Evolutionary conservation across 2,329 filamentous ascomycete species (phyloP), one percentile per base, ranked within the genome.

Genomic region (Monosporascus ibericus): DNA sequence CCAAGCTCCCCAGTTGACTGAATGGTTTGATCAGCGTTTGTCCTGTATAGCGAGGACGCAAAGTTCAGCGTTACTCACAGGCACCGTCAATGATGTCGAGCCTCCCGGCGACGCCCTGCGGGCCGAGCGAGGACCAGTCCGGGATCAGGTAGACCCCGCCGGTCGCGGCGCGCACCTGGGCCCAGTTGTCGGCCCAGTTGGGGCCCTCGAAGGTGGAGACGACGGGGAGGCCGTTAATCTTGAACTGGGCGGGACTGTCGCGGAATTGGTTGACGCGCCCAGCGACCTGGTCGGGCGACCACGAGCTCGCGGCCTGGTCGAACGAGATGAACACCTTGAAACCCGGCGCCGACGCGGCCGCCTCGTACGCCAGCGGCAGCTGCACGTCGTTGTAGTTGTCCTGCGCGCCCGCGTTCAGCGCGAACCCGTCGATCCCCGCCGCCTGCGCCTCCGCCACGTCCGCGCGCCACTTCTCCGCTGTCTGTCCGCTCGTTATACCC

Each of bases 181-280:
- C 52, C 75, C 75, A 77, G 60, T 76, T 72, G 24, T 65, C 64
- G 5, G 70, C 67, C 60, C 72, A 73, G 24, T 56, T 60, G 6
- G 72, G 64, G 2, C 77, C 77, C 60, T 78, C 76, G 51, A 80
- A 80, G 1, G 77, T 80, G 5, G 75, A 77, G n/a, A 79, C 76
- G 9, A 79, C 65, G 0, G 75, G 69, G 37, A 67, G 67, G 20
- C 63, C 64, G 36, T 75, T 66, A 50, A 74, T 68, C 48, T 66
- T 68, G 55, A 72, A 65, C 55, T 78, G 72, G 14, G 72, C 71
- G 14, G 60, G 49, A 8, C 66, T 68, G 9, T 57, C 54, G 52
- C 69, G 70, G 61, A 69, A 70, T 20, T 63, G 62, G 57, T 72
- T 71, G 55, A 75, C 65, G 44, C 68, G 62, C 42, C 51, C 47